These are phyloP conservation scores for Penicillium dipodomyicola DNA, from an alignment of 495 filamentous ascomycete species.

Conservation along the genomic window DNA sequence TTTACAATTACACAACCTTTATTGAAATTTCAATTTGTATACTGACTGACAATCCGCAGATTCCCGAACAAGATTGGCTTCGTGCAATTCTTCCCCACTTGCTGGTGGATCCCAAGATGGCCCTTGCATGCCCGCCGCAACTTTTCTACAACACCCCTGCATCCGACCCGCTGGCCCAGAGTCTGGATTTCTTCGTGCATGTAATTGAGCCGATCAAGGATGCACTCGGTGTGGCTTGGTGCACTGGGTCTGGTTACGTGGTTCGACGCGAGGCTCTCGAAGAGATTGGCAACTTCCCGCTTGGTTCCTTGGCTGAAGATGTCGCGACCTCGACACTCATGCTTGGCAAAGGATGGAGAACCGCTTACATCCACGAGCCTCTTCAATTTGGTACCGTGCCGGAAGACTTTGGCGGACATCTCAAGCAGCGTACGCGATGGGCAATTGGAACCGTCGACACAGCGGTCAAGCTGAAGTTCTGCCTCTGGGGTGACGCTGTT, in stretches of 20 bases:
- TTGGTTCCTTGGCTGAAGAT: slow-evolving; percentile 52
- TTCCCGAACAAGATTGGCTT: slow-evolving; percentile 53
- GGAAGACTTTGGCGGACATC: slow-evolving; percentile 44
- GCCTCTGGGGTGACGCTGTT: slow-evolving; percentile 38
- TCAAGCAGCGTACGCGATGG: slow-evolving; percentile 55
- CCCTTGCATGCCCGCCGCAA: slow-evolving; percentile 53
- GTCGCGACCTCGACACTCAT: slow-evolving; percentile 47
- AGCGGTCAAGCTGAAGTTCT: slow-evolving; percentile 46
- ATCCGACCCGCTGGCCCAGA: slow-evolving; percentile 50
- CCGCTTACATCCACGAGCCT: slow-evolving; percentile 49
- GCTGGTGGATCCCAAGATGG: slow-evolving; percentile 45
- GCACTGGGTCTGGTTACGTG: slow-evolving; percentile 54
- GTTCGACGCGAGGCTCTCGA: slow-evolving; percentile 49
- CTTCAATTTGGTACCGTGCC: slow-evolving; percentile 54
- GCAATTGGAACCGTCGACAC: slow-evolving; percentile 46
- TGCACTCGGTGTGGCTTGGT: slow-evolving; percentile 47
- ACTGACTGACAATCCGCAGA: slow-evolving; percentile 27
- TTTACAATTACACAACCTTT: slow-evolving; percentile 9
- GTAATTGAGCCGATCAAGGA: slow-evolving; percentile 54
- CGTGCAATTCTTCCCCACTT: slow-evolving; percentile 49
- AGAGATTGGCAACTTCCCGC: slow-evolving; percentile 51
- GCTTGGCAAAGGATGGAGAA: slow-evolving; percentile 51
- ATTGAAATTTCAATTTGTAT: slow-evolving; percentile 6
- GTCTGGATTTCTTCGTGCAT: slow-evolving; percentile 46
- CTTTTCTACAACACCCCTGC: slow-evolving; percentile 54